Conservation (phyloP, 2,329 filamentous ascomycete genomes). For the Trichophaea hybrida region DNA sequence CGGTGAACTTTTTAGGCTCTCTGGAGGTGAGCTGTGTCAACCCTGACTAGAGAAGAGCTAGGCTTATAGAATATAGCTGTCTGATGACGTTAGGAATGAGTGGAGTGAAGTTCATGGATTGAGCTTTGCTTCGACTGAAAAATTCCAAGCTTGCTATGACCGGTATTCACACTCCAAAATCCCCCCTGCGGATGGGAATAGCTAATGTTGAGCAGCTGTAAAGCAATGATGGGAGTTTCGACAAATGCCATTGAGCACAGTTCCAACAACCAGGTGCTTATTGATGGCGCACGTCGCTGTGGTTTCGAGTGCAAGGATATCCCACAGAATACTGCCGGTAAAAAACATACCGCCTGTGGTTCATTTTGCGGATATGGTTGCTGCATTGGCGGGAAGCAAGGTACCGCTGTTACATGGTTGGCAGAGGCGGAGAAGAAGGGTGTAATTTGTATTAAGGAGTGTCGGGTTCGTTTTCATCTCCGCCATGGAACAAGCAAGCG, state of each 20-base stretch:
- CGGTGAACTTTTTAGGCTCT: conserved; percentile 66
- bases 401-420: conserved; percentile 64
- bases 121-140: not conserved
- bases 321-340: conserved; percentile 64
- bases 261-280: conserved; percentile 52
- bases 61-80: not conserved
- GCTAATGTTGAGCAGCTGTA: too few relatives aligned
- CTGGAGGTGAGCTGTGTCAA: conserved; percentile 37
- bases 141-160: not conserved
- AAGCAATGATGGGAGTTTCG: conserved; percentile 51
- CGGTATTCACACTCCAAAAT: not conserved
- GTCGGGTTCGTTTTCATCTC: not conserved
- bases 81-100: not conserved
- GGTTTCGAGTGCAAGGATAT: conserved; percentile 56
- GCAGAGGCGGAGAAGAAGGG: conserved; percentile 65
- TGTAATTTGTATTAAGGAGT: conserved; percentile 66
- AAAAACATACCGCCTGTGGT: conserved; percentile 28
- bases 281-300: conserved; percentile 59
- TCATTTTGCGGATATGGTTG: conserved; percentile 45
- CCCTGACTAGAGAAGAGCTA: not conserved
- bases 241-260: conserved; percentile 52
- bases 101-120: not conserved
- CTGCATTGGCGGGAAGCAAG: conserved; percentile 50
- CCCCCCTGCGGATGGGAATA: too few relatives aligned
- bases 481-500: not conserved